These are phyloP conservation scores for Schwanniomyces polymorphus DNA, from an alignment of 805 yeast species.

Conservation along the genomic window DNA sequence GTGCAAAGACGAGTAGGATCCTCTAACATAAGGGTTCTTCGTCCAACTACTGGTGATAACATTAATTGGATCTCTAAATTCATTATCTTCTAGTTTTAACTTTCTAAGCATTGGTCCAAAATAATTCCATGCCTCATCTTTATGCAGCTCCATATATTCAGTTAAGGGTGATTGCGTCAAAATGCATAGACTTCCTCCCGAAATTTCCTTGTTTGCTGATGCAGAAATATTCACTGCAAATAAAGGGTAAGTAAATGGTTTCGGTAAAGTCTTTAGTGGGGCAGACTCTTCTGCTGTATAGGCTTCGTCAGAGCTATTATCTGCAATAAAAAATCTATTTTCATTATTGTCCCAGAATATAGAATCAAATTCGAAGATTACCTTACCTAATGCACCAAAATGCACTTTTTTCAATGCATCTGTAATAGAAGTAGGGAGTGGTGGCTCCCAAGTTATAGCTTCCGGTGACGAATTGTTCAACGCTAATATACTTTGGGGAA, in stretches of 20 bases:
- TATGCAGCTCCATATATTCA: slow-evolving; percentile 51
- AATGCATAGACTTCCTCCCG: slow-evolving; percentile 57
- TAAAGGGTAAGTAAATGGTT: slow-evolving; percentile 60
- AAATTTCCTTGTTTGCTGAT: slow-evolving; percentile 19
- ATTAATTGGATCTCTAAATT: slow-evolving; percentile 25
- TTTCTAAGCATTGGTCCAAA: slow-evolving; percentile 52
- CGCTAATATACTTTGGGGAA: slow-evolving; percentile 73
- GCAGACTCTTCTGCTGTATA: slow-evolving; percentile 2
- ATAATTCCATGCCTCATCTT: slow-evolving; percentile 54
- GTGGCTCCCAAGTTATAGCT: slow-evolving; percentile 40
- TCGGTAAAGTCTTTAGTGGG: slow-evolving; percentile 23
- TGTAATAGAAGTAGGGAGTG: slow-evolving; percentile 16
- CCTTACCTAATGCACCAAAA: slow-evolving; percentile 44
- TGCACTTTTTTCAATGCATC: slow-evolving; percentile 25
- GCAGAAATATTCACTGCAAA: slow-evolving; percentile 60
- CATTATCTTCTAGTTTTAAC: slow-evolving; percentile 14
- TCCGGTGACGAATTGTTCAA: slow-evolving; percentile 37
- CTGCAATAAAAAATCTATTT: slow-evolving; percentile 38
- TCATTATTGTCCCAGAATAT: slow-evolving; percentile 45
- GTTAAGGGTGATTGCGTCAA: slow-evolving; percentile 77
- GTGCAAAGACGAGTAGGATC: slow-evolving; percentile 75
- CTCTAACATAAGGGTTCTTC: slow-evolving; percentile 70
- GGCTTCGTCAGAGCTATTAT: background rate
- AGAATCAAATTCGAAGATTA: slow-evolving; percentile 38
- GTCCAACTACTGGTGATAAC: slow-evolving; percentile 72